phyloP scores from a whole-genome alignment of 2,329 filamentous ascomycete genomes.

The Exophiala sp. region DNA sequence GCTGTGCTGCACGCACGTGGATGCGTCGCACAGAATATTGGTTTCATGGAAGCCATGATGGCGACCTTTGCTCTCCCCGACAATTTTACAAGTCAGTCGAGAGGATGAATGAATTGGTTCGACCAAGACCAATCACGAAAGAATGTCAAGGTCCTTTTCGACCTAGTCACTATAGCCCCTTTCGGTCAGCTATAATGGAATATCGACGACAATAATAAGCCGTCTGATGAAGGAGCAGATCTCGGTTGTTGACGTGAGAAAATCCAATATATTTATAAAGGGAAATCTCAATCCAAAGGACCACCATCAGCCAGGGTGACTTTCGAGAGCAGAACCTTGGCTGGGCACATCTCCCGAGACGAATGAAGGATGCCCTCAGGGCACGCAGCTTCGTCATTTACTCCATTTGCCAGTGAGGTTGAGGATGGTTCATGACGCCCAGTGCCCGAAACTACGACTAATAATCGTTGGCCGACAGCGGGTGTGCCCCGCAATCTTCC shows the following conservation, averaged over 20 bases:
- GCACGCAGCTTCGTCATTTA: slow-evolving; percentile 18
- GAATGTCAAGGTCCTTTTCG: slow-evolving; percentile 19
- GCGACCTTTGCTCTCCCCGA: slow-evolving; percentile 7
- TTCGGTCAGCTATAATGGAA: slow-evolving; percentile 16
- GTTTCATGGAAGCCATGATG: slow-evolving; percentile 51
- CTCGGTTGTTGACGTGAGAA: neutral
- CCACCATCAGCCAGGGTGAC: neutral
- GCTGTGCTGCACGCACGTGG: slow-evolving; percentile 94
- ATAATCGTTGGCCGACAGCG: slow-evolving; percentile 8
- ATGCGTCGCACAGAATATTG: slow-evolving; percentile 91
- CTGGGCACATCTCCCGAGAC: slow-evolving; percentile 2
- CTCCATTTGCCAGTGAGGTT: slow-evolving; percentile 13
- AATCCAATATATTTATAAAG: neutral
- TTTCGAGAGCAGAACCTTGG: neutral
- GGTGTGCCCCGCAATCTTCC: neutral
- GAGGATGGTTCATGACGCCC: slow-evolving; percentile 11
- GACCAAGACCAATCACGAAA: slow-evolving; percentile 5
- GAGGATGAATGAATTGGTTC: slow-evolving; percentile 1
- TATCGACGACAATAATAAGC: neutral
- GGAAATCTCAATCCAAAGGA: slow-evolving; percentile 3
- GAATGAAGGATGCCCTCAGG: slow-evolving; percentile 4
- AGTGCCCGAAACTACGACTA: neutral
- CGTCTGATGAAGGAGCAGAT: slow-evolving; percentile 1
- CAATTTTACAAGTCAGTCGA: slow-evolving; percentile 25
- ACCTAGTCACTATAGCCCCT: slow-evolving; percentile 18